These are phyloP conservation scores for Cordyceps cicadae DNA, from an alignment of 2,329 filamentous ascomycete species.

Conservation along the genomic window DNA sequence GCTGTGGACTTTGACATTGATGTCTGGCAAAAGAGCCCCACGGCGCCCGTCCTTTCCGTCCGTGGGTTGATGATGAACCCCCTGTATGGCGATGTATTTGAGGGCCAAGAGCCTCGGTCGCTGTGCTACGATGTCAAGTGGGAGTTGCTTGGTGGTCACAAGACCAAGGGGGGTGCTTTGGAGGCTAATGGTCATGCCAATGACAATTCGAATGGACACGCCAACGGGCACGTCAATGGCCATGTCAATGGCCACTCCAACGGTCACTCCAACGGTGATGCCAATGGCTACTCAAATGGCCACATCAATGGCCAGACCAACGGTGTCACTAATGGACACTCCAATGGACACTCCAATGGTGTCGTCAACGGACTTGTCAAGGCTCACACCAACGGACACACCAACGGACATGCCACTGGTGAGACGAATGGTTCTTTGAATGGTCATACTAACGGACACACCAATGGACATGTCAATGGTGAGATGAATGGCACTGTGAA, in stretches of 20 bases:
- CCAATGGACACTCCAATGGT: slow-evolving; percentile 1
- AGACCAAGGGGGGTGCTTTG: background rate
- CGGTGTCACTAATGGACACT: background rate
- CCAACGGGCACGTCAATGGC: slow-evolving; percentile 1
- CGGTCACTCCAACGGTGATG: background rate
- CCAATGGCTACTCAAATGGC: background rate
- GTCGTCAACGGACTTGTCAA: background rate
- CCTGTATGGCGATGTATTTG: slow-evolving; percentile 26
- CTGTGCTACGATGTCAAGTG: slow-evolving; percentile 39
- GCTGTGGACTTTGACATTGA: slow-evolving; percentile 29
- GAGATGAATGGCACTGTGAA: too few species aligned
- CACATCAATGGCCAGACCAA: background rate
- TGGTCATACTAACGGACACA: background rate
- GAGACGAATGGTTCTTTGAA: background rate
- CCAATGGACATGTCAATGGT: background rate
- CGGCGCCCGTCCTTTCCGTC: slow-evolving; percentile 25
- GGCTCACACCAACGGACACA: background rate
- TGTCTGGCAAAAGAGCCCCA: slow-evolving; percentile 21
- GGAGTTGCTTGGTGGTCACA: slow-evolving; percentile 26
- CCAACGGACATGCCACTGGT: background rate
- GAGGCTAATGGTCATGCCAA: background rate
- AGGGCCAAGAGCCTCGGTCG: slow-evolving; percentile 16
- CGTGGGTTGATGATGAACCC: slow-evolving; percentile 33
- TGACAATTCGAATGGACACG: slow-evolving; percentile 2
- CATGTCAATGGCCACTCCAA: background rate